Percentiles rank a stretch among this genome's conserved stretches.
These are phyloP conservation scores for Lachnellula cervina DNA, from an alignment of 2,329 filamentous ascomycete genomes.

Conservation along the genomic window DNA sequence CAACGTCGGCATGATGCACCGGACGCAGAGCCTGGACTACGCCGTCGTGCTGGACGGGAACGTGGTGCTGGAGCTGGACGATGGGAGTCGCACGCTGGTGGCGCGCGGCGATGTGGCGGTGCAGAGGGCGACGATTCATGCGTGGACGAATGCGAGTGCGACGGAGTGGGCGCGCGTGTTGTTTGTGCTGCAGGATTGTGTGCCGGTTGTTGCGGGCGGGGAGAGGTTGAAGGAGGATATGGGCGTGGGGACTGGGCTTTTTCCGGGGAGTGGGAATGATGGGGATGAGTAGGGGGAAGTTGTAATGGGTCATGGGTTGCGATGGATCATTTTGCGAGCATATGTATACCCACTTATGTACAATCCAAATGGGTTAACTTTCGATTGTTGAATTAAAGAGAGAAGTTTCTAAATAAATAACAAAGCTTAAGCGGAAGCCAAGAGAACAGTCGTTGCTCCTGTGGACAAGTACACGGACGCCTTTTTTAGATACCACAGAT, in stretches of 20 bases:
- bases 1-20: constrained; percentile 36
- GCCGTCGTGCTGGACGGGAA: constrained; percentile 37
- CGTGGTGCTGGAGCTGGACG: constrained; percentile 38
- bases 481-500: too few species aligned
- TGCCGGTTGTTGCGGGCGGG: neutral
- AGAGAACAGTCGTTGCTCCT: too few species aligned
- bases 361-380: too few species aligned
- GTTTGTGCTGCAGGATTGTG: constrained; percentile 18
- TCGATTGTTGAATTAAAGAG: too few species aligned
- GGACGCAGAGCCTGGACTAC: constrained; percentile 40
- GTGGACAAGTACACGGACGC: too few species aligned
- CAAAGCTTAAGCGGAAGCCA: too few species aligned
- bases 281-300: neutral
- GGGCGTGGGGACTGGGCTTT: neutral
- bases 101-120: constrained; percentile 39
- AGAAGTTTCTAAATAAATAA: too few species aligned
- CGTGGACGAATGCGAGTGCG: constrained; percentile 33
- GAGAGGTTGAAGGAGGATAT: constrained; percentile 3
- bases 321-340: too few species aligned
- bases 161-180: constrained; percentile 26
- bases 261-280: neutral
- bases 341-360: too few species aligned
- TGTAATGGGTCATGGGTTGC: too few species aligned
- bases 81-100: constrained; percentile 37
- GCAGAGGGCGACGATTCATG: constrained; percentile 42